Conservation (phyloP, 805 yeast species). For the Candida boleticola region DNA sequence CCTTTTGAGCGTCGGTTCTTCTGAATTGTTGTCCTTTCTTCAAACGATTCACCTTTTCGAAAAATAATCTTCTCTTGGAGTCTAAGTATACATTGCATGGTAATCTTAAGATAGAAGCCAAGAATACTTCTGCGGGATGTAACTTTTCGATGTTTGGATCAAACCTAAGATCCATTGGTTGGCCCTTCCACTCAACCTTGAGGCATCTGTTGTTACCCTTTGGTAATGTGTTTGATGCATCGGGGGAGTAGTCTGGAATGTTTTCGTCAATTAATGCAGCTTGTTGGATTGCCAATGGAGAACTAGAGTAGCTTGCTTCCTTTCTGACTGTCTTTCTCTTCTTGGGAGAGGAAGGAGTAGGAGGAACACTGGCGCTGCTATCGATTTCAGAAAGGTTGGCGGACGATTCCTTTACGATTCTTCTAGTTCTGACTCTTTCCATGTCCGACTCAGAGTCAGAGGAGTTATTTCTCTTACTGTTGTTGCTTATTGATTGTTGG, state of each 20-base stretch:
- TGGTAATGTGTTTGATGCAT: conserved; percentile 57
- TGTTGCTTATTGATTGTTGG: conserved; percentile 6
- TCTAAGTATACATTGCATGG: conserved; percentile 82
- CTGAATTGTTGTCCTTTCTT: conserved; percentile 76
- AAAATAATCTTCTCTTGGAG: conserved; percentile 69
- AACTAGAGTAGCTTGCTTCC: conserved; percentile 23
- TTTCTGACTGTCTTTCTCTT: conserved; percentile 38
- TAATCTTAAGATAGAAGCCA: conserved; percentile 86
- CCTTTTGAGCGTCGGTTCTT: conserved; percentile 97
- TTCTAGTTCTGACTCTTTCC: conserved; percentile 61
- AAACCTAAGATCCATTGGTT: conserved; percentile 82
- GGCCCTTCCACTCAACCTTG: conserved; percentile 97
- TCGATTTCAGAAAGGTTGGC: conserved; percentile 5
- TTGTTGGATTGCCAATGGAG: conserved; percentile 41
- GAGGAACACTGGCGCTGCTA: conserved; percentile 3
- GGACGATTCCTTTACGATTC: conserved; percentile 41
- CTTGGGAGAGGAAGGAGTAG: conserved; percentile 34
- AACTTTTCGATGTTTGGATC: conserved; percentile 74
- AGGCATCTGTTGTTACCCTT: conserved; percentile 62
- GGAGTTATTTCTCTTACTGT: conserved; percentile 17
- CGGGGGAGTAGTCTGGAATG: conserved; percentile 83
- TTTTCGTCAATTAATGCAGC: conserved; percentile 63
- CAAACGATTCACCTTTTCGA: conserved; percentile 80
- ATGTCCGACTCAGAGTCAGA: conserved; percentile 31
- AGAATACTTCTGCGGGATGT: conserved; percentile 86